A percentile compares a stretch with the other conserved stretches of the same genome.
Evolutionary conservation across 768 basidiomycete genomes (phyloP).

Genomic region (Lentinula aciculospora): DNA sequence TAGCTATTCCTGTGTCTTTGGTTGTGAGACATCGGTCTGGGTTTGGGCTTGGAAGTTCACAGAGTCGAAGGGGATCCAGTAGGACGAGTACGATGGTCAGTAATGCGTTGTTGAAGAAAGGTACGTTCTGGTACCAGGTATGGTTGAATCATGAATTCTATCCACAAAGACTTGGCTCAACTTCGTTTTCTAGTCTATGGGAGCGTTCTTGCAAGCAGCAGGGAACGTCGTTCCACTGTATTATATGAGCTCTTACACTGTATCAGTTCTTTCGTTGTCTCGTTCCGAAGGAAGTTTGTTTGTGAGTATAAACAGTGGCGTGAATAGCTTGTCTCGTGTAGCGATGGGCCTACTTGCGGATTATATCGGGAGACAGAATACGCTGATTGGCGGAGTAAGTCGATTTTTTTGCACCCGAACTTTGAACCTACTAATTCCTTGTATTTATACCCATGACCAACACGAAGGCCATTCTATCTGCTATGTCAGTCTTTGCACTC

Average conservation of each 20-base stretch:
- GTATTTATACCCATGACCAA: not conserved
- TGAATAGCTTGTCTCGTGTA: conserved; percentile 35
- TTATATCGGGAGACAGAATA: conserved; percentile 37
- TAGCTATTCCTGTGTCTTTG: conserved; percentile 30
- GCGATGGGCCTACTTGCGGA: conserved; percentile 37
- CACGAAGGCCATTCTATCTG: conserved; percentile 31
- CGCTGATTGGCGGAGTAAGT: conserved; percentile 22
- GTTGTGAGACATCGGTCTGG: conserved; percentile 21
- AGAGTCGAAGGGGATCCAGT: conserved; percentile 10
- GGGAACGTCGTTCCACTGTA: conserved; percentile 40
- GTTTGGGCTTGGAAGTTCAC: not conserved
- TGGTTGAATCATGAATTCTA: not conserved
- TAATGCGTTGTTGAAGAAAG: conserved; percentile 29
- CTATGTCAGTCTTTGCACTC: conserved; percentile 31
- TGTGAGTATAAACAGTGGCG: conserved; percentile 35
- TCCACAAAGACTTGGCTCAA: not conserved
- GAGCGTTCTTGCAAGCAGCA: conserved; percentile 36
- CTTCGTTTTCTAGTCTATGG: conserved; percentile 22
- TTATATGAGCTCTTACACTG: conserved; percentile 36
- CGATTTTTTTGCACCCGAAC: conserved; percentile 19
- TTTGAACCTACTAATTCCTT: not conserved
- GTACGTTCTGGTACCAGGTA: conserved; percentile 38
- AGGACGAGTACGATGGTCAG: conserved; percentile 23
- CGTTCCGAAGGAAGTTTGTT: conserved; percentile 29
- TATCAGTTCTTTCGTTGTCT: conserved; percentile 31